phyloP scores from a whole-genome alignment of 2,329 filamentous ascomycete species.

The Cordyceps cateniannulata region DNA sequence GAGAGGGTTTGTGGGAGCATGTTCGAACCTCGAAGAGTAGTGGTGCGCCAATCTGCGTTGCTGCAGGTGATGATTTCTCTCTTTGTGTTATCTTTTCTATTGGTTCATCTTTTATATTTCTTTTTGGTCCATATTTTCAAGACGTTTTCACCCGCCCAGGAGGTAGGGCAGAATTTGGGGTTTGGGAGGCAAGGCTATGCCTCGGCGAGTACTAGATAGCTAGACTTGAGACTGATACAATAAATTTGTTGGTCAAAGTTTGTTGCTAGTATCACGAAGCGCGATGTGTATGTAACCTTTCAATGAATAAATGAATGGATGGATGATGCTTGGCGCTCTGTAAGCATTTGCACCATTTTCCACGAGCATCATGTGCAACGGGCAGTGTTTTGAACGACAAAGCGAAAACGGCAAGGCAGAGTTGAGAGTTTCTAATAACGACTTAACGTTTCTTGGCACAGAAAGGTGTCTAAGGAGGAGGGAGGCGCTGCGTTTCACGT shows the following conservation, averaged over 20 bases:
- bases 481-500: too few species aligned
- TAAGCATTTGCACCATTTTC: too few species aligned
- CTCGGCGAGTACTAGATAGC: neutral
- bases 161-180: neutral
- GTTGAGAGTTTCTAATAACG: too few species aligned
- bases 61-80: conserved; percentile 3
- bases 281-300: too few species aligned
- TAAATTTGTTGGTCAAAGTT: neutral
- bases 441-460: too few species aligned
- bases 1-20: neutral
- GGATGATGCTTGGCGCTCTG: too few species aligned
- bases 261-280: too few species aligned
- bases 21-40: neutral
- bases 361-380: too few species aligned
- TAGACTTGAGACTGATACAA: conserved; percentile 4
- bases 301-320: too few species aligned
- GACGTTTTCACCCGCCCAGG: conserved; percentile 8
- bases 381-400: too few species aligned
- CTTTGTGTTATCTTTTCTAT: conserved; percentile 13
- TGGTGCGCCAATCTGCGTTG: neutral
- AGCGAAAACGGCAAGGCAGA: too few species aligned
- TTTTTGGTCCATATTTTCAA: conserved; percentile 16
- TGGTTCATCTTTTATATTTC: conserved; percentile 15
- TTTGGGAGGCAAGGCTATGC: neutral
- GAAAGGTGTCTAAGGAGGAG: too few species aligned